Evolutionary conservation across 768 basidiomycete genomes (phyloP).

Genomic region (Boletus subparvulus): DNA sequence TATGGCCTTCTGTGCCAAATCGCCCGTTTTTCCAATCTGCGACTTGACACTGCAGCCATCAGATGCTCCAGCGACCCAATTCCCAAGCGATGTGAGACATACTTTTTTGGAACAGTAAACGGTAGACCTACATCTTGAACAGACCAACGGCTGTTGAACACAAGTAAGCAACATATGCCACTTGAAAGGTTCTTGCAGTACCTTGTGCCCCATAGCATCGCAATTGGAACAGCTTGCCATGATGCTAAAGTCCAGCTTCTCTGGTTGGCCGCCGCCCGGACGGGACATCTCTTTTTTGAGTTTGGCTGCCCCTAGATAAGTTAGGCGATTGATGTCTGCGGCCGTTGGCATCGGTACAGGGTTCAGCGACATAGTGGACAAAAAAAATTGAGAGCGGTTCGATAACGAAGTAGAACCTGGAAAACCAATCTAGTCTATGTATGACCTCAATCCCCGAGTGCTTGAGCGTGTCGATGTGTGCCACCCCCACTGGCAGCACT

Average conservation of each 20-base stretch:
- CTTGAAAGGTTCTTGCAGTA: background rate
- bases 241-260: slow-evolving; percentile 29
- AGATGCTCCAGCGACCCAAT: background rate
- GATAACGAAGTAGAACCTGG: background rate
- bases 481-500: background rate
- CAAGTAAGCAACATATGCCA: background rate
- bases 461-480: background rate
- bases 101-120: slow-evolving; percentile 33
- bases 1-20: slow-evolving; percentile 33
- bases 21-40: slow-evolving; percentile 35
- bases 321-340: slow-evolving; percentile 27
- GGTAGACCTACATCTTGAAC: slow-evolving; percentile 29
- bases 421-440: background rate
- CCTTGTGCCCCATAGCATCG: slow-evolving; percentile 18
- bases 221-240: slow-evolving; percentile 27
- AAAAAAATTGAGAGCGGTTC: background rate
- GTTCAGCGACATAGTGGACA: slow-evolving; percentile 17
- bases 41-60: slow-evolving; percentile 33
- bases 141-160: slow-evolving; percentile 25
- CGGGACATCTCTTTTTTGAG: slow-evolving; percentile 27
- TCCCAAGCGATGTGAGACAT: background rate
- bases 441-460: background rate
- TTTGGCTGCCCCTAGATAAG: slow-evolving; percentile 28
- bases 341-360: slow-evolving; percentile 22
- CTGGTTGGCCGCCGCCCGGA: slow-evolving; percentile 28